A percentile compares a stretch with the other conserved stretches of the same genome.
Evolutionary conservation across 805 yeast species (phyloP).

Genomic region (Ogataea sp.): DNA sequence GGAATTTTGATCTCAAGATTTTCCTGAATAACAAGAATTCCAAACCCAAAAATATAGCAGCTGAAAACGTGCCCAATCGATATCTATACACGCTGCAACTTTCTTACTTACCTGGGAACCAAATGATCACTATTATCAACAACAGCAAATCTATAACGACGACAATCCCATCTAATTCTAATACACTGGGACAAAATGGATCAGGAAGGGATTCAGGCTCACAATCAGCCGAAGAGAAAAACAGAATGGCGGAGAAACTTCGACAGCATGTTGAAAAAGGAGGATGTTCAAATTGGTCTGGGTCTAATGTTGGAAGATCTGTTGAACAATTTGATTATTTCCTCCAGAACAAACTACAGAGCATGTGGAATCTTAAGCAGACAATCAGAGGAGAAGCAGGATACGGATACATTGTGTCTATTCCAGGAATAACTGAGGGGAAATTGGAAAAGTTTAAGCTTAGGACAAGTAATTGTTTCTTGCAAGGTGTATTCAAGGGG

Average conservation of each 20-base stretch:
- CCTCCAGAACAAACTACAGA: slow-evolving; percentile 49
- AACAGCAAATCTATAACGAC: slow-evolving; percentile 30
- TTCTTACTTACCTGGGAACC: slow-evolving; percentile 35
- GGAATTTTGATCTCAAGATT: slow-evolving; percentile 64
- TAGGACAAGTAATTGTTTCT: slow-evolving; percentile 61
- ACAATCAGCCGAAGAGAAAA: slow-evolving; percentile 22
- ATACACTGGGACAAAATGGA: slow-evolving; percentile 1
- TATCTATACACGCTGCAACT: slow-evolving; percentile 44
- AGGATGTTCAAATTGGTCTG: slow-evolving; percentile 34
- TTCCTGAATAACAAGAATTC: slow-evolving; percentile 56
- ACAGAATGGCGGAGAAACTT: slow-evolving; percentile 14
- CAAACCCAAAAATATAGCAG: slow-evolving; percentile 27
- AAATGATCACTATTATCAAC: slow-evolving; percentile 41
- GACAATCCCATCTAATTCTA: slow-evolving; percentile 10
- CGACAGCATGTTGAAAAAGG: slow-evolving; percentile 27
- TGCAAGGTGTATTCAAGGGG: slow-evolving; percentile 71
- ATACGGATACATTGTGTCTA: slow-evolving; percentile 46
- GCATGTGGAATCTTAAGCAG: slow-evolving; percentile 66
- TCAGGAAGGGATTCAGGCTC: slow-evolving; percentile 15
- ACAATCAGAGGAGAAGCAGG: slow-evolving; percentile 72
- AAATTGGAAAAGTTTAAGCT: slow-evolving; percentile 40
- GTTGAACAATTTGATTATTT: slow-evolving; percentile 50
- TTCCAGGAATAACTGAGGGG: slow-evolving; percentile 14
- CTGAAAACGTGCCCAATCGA: slow-evolving; percentile 31
- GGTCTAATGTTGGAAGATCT: neutral